Evolutionary conservation across 345 rosid genomes (phyloP).

Genomic region (Syzygium oleosum): DNA sequence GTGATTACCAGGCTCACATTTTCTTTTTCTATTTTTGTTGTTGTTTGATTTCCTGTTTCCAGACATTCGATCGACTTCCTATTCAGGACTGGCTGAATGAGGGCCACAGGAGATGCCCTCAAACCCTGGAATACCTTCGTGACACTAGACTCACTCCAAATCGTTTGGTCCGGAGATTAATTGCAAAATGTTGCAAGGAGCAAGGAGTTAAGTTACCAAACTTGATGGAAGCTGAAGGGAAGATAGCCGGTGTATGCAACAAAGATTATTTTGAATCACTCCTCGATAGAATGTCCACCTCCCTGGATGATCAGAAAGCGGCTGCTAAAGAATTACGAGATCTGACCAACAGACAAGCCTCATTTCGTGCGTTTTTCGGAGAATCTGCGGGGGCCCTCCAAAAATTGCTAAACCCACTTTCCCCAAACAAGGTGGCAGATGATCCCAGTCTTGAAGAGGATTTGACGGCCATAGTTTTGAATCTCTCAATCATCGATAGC

Average conservation of each 20-base stretch:
- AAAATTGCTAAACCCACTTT: conserved; percentile 29
- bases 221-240: neutral
- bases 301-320: conserved; percentile 29
- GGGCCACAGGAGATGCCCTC: conserved; percentile 43
- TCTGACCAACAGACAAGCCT: conserved; percentile 33
- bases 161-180: conserved; percentile 31
- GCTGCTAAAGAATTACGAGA: conserved; percentile 42
- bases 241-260: conserved; percentile 11
- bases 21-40: neutral
- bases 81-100: conserved; percentile 32
- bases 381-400: conserved; percentile 20
- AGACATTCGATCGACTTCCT: conserved; percentile 48
- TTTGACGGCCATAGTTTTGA: conserved; percentile 32
- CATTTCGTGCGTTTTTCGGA: conserved; percentile 24
- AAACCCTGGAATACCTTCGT: conserved; percentile 26
- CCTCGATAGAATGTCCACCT: conserved; percentile 35
- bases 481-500: conserved; percentile 30
- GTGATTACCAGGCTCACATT: neutral
- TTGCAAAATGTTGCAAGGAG: conserved; percentile 36
- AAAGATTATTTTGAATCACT: conserved; percentile 19
- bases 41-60: conserved; percentile 9
- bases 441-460: conserved; percentile 36
- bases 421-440: conserved; percentile 1
- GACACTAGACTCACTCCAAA: conserved; percentile 34
- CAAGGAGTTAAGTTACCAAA: conserved; percentile 21